phyloP scores from a whole-genome alignment of 176 grass and related monocot genomes.

The Cenchrus fungigraminus region DNA sequence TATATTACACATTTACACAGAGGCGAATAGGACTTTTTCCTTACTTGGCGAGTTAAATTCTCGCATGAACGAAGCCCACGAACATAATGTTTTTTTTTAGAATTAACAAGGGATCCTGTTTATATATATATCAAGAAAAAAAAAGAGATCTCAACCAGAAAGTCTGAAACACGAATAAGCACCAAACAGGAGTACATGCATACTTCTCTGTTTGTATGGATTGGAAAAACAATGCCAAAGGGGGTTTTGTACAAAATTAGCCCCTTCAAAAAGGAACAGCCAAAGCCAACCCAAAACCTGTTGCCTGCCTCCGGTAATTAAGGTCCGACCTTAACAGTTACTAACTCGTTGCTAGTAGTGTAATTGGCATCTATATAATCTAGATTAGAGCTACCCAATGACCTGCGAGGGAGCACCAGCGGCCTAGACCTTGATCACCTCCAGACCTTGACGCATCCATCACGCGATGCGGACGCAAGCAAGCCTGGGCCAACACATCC shows the following conservation, averaged over 20 bases:
- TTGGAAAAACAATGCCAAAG: not conserved
- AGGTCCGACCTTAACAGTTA: not conserved
- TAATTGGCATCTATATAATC: not conserved
- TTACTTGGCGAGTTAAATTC: too few species aligned
- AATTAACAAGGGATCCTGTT: too few species aligned
- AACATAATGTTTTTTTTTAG: too few species aligned
- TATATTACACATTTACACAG: too few species aligned
- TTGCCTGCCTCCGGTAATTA: not conserved
- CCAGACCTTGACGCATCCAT: slow-evolving; percentile 67
- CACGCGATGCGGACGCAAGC: slow-evolving; percentile 67
- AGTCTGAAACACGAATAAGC: too few species aligned
- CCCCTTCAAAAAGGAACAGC: not conserved
- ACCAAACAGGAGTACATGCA: too few species aligned
- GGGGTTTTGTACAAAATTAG: not conserved
- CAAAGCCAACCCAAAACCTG: not conserved
- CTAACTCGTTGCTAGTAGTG: not conserved
- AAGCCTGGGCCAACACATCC: slow-evolving; percentile 37
- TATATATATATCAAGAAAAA: too few species aligned
- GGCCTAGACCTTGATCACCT: slow-evolving; percentile 33
- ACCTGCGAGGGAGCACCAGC: not conserved
- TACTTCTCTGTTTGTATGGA: not conserved
- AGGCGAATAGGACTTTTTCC: too few species aligned
- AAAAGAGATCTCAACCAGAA: too few species aligned
- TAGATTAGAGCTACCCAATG: not conserved
- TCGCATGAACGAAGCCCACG: too few species aligned